Conservation (phyloP, 2,329 filamentous ascomycete species). For the Diaporthe amygdali region DNA sequence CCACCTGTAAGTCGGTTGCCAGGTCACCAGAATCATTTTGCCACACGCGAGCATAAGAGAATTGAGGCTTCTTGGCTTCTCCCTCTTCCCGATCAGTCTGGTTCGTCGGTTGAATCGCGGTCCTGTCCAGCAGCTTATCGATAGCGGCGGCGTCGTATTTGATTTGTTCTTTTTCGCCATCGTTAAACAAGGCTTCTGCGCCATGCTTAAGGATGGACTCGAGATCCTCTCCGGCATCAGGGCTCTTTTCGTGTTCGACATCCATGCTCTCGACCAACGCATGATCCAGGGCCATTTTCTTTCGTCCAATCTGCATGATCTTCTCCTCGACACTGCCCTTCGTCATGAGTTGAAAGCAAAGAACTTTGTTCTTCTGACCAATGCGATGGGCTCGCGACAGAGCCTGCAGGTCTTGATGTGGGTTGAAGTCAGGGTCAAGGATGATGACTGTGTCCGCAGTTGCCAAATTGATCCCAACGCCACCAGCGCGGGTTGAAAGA, state of each 20-base stretch:
- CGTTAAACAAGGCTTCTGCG: slow-evolving; percentile 83
- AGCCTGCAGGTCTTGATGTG: slow-evolving; percentile 96
- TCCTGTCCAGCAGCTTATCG: slow-evolving; percentile 90
- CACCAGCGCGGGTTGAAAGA: slow-evolving; percentile 90
- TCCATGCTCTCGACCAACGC: slow-evolving; percentile 93
- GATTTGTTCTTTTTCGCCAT: slow-evolving; percentile 75
- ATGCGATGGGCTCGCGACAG: slow-evolving; percentile 94
- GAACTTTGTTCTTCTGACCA: slow-evolving; percentile 92
- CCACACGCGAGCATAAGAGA: slow-evolving; percentile 92
- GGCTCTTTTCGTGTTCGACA: slow-evolving; percentile 58
- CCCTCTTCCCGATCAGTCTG: slow-evolving; percentile 58
- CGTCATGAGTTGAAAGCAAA: slow-evolving; percentile 95
- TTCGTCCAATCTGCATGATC: slow-evolving; percentile 93
- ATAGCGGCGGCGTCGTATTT: slow-evolving; percentile 81
- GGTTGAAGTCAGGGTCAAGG: slow-evolving; percentile 95
- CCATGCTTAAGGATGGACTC: slow-evolving; percentile 89
- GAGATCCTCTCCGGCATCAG: slow-evolving; percentile 78
- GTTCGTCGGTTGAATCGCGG: slow-evolving; percentile 75
- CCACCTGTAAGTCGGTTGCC: slow-evolving; percentile 63
- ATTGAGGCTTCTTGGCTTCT: slow-evolving; percentile 73
- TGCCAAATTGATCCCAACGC: slow-evolving; percentile 96
- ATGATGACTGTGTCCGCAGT: slow-evolving; percentile 98
- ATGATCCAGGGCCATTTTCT: slow-evolving; percentile 95
- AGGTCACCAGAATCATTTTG: slow-evolving; percentile 77
- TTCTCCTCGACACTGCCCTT: slow-evolving; percentile 90